phyloP scores from a whole-genome alignment of 352 stramenopile species.

The Phytopythium oedochilum region DNA sequence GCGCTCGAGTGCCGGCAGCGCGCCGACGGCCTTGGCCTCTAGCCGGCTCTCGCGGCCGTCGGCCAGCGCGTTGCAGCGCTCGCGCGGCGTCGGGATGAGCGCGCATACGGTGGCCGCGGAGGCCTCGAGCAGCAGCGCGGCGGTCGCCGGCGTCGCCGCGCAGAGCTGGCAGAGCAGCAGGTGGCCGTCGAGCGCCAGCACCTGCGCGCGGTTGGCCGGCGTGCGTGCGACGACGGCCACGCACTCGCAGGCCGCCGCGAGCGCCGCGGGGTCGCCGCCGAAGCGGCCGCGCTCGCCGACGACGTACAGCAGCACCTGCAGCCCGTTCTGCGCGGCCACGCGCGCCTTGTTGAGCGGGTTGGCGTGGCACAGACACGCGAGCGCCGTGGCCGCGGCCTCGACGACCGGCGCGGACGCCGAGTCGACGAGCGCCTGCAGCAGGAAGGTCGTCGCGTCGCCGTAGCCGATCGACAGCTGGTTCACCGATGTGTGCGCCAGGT shows the following conservation, averaged over 20 bases:
- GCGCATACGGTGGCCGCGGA: constrained; percentile 46
- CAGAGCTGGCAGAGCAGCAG: constrained; percentile 47
- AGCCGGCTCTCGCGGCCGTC: constrained; percentile 57
- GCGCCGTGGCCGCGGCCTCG: constrained; percentile 36
- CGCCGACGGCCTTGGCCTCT: constrained; percentile 39
- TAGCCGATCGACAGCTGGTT: constrained; percentile 79
- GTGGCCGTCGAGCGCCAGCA: constrained; percentile 58
- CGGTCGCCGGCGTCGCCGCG: constrained; percentile 22
- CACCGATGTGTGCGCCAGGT: constrained; percentile 60
- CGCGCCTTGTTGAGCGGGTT: constrained; percentile 68
- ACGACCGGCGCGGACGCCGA: constrained; percentile 30
- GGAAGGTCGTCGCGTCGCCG: constrained; percentile 48
- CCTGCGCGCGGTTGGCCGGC: constrained; percentile 35
- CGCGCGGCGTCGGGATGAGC: constrained; percentile 34
- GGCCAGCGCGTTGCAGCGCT: constrained; percentile 28
- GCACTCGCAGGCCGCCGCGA: constrained; percentile 47
- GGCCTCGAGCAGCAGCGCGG: constrained; percentile 25
- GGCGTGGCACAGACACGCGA: constrained; percentile 55
- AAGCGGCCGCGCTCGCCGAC: constrained; percentile 30
- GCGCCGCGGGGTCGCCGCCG: constrained; percentile 21
- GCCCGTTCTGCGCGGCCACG: constrained; percentile 52
- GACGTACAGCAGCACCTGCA: constrained; percentile 69
- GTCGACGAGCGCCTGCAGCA: constrained; percentile 65
- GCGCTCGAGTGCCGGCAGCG: constrained; percentile 39
- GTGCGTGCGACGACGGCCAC: constrained; percentile 42